These are phyloP conservation scores for Rhizopogon vesiculosus DNA, from an alignment of 768 basidiomycete genomes.

Conservation along the genomic window DNA sequence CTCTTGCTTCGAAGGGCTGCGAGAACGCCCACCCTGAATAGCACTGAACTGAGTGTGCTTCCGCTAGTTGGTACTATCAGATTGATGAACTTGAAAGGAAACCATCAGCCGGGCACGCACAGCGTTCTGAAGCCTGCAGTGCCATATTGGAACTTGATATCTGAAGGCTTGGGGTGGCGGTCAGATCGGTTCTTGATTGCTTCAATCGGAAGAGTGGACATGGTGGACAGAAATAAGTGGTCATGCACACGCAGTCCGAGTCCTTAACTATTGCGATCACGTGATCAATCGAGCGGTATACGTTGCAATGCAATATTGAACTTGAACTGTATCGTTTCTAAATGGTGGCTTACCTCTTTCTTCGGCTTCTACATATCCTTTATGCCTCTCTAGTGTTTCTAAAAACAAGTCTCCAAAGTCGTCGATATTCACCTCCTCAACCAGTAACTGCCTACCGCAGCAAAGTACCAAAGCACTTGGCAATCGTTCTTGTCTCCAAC, in stretches of 20 bases:
- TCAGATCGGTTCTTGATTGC: conserved; percentile 47
- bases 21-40: conserved; percentile 89
- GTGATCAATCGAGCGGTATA: not conserved
- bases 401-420: conserved; percentile 35
- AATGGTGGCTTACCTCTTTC: conserved; percentile 40
- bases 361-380: conserved; percentile 54
- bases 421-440: conserved; percentile 35
- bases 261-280: conserved; percentile 7
- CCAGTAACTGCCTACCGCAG: conserved; percentile 47
- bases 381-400: conserved; percentile 43
- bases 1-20: conserved; percentile 89
- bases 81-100: conserved; percentile 1
- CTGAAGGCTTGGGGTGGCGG: conserved; percentile 66
- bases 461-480: conserved; percentile 63
- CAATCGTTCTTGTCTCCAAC: conserved; percentile 54
- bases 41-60: conserved; percentile 74
- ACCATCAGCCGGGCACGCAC: conserved; percentile 42
- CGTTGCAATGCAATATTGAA: not conserved
- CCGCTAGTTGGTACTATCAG: conserved; percentile 40
- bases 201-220: conserved; percentile 36
- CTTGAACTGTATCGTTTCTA: conserved; percentile 7
- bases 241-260: too few species aligned
- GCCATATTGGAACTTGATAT: conserved; percentile 78
- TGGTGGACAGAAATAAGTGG: conserved; percentile 10
- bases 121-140: conserved; percentile 92